Conservation (phyloP, 140 eudicot genomes). For the Cichorium intybus region DNA sequence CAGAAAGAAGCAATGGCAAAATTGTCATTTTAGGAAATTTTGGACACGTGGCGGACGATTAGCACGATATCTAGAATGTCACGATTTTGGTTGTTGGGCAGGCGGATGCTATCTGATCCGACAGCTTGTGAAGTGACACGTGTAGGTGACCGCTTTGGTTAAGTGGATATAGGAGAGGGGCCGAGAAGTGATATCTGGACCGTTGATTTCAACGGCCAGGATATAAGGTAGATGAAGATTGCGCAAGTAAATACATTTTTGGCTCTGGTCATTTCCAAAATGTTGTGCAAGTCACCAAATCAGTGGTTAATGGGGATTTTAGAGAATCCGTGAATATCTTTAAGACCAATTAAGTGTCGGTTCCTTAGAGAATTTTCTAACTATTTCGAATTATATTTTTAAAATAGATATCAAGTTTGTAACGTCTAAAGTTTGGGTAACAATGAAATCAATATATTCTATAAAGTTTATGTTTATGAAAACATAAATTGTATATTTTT, state of each 20-base stretch:
- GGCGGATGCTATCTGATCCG: slow-evolving; percentile 25
- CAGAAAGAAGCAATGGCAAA: slow-evolving; percentile 28
- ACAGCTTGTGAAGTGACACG: slow-evolving; percentile 27
- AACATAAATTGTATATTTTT: too few species aligned
- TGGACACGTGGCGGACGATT: slow-evolving; percentile 37
- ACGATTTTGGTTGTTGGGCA: slow-evolving; percentile 11
- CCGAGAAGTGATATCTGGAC: neutral
- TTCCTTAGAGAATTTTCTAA: neutral
- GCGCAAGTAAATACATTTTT: too few species aligned
- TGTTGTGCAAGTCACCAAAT: too few species aligned
- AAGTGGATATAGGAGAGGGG: slow-evolving; percentile 1
- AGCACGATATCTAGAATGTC: slow-evolving; percentile 30
- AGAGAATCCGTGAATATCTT: too few species aligned
- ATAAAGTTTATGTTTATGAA: too few species aligned
- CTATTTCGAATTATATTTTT: neutral
- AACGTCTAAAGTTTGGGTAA: too few species aligned
- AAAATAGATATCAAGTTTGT: too few species aligned
- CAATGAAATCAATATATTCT: too few species aligned
- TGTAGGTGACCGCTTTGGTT: slow-evolving; percentile 21
- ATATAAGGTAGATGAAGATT: too few species aligned
- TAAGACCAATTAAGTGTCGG: neutral
- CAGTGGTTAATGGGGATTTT: neutral
- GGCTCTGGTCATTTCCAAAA: too few species aligned
- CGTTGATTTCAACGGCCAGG: slow-evolving; percentile 9
- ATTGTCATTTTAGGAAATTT: neutral